A percentile compares a stretch with the other conserved stretches of the same genome.
These are phyloP conservation scores for Colletotrichum tofieldiae DNA, from an alignment of 2,329 filamentous ascomycete species.

Conservation along the genomic window DNA sequence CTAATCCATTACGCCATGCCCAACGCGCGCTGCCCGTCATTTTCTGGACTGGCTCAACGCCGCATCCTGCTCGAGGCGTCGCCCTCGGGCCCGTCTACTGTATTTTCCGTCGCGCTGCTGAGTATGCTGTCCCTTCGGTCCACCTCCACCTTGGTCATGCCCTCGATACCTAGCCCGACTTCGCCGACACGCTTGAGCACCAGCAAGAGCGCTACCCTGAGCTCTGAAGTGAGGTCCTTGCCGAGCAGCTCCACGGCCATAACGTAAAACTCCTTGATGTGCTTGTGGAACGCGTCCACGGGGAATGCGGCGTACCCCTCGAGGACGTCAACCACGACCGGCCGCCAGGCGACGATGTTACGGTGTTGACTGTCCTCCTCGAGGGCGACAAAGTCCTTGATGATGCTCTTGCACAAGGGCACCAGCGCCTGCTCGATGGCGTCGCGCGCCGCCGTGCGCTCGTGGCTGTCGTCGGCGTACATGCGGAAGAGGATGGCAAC, in stretches of 20 bases:
- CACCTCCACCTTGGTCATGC: slow-evolving; percentile 57
- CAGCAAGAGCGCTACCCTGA: slow-evolving; percentile 83
- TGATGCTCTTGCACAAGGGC: slow-evolving; percentile 95
- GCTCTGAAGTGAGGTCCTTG: slow-evolving; percentile 85
- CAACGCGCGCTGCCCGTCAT: slow-evolving; percentile 9
- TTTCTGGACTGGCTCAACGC: slow-evolving; percentile 8
- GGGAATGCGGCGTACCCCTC: slow-evolving; percentile 94
- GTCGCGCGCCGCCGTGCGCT: slow-evolving; percentile 82
- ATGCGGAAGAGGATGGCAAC: slow-evolving; percentile 96
- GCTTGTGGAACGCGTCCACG: slow-evolving; percentile 81
- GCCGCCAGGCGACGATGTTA: slow-evolving; percentile 97
- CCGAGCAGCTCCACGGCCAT: slow-evolving; percentile 85
- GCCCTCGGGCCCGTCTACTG: slow-evolving; percentile 47
- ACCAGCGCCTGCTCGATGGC: slow-evolving; percentile 94
- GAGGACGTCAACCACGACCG: slow-evolving; percentile 96
- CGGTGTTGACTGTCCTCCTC: slow-evolving; percentile 97
- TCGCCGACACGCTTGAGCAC: slow-evolving; percentile 89
- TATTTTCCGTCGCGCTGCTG: slow-evolving; percentile 53
- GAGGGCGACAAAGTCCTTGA: slow-evolving; percentile 85
- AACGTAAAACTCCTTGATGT: slow-evolving; percentile 89
- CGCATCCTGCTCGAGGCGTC: slow-evolving; percentile 51
- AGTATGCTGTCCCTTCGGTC: slow-evolving; percentile 59
- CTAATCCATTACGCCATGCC: slow-evolving; percentile 39
- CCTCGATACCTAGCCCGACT: slow-evolving; percentile 73
- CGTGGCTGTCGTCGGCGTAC: slow-evolving; percentile 91